Base-by-base conservation (phyloP, 2,329 filamentous ascomycete genomes). In the Stachybotrys elegans region DNA sequence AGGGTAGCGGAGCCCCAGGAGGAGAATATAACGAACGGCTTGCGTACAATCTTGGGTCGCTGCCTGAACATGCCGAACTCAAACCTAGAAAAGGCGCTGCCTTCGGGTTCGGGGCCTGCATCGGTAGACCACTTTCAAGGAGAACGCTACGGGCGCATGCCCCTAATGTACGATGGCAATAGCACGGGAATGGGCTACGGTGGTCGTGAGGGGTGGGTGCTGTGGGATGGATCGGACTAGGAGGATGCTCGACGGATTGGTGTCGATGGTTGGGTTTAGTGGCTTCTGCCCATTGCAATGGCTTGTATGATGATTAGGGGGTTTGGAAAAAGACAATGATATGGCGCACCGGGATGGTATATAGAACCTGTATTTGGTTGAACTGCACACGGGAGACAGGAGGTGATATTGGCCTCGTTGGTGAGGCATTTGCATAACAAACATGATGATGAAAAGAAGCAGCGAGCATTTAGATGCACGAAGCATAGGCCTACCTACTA, bases 51-150 rank as follows among this genome's bases (percentile, higher is more conserved):
- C n/a, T 49, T 76, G 11, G 69, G 75, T 9, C 62, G 62, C 4
- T 72, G 72, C 36, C 52, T 73, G 42, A 66, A 68, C 43, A 65
- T 69, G 19, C 66, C 71, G 22, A 70, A 69, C 35, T 57, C 67
- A 36, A 73, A 56, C 32, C 61, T 66, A 14, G 71, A 75, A 21
- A 61, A 55, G 23, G 47, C 61, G 20, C 48, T 57, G 11, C 46
- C 44, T 9, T 17, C 44, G 14, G 42, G 49, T 4, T 47, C 51
- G 1, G 35, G 40, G 4, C 37, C 40, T 3, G 43, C 42, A 21
- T 20, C 40, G 7, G 40, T 43, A 2, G 55, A 59, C 27, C 48
- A 47, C 4, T 58, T 48, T 22, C 49, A 57, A 38, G 46, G 49
- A 14, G 59, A 62, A 42, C 46, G 55, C 8, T 64, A 62, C 25